Percentiles rank a stretch among this genome's conserved stretches.
phyloP scores from a whole-genome alignment of 805 yeast species.

The Diddensiella santjacobensis region DNA sequence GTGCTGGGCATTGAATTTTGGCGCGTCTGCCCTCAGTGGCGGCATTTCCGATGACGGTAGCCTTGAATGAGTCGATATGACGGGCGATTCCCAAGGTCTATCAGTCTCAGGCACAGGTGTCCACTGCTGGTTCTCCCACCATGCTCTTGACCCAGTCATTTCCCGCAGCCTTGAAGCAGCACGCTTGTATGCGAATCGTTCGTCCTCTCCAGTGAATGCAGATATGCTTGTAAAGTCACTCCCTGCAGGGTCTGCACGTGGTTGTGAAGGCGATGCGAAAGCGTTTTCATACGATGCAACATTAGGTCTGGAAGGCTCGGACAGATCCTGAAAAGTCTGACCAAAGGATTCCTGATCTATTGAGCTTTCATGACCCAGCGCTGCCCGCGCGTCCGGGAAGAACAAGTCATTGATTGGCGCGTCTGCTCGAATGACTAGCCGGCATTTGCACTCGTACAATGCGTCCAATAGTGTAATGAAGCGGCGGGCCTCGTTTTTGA shows the following conservation, averaged over 20 bases:
- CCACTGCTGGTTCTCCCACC: slow-evolving; percentile 54
- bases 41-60: not conserved
- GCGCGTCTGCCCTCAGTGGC: slow-evolving; percentile 29
- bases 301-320: slow-evolving; percentile 67
- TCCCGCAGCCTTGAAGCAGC: slow-evolving; percentile 64
- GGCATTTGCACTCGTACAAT: slow-evolving; percentile 62
- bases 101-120: slow-evolving; percentile 44
- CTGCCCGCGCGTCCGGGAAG: slow-evolving; percentile 48
- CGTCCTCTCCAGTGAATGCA: slow-evolving; percentile 75
- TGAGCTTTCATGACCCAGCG: slow-evolving; percentile 31
- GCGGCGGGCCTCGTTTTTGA: slow-evolving; percentile 65
- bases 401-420: slow-evolving; percentile 51
- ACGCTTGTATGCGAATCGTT: slow-evolving; percentile 65
- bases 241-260: slow-evolving; percentile 21
- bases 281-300: slow-evolving; percentile 49
- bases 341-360: slow-evolving; percentile 68
- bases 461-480: slow-evolving; percentile 68
- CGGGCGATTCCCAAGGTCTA: slow-evolving; percentile 54
- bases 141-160: slow-evolving; percentile 47
- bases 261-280: slow-evolving; percentile 22
- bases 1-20: slow-evolving; percentile 44
- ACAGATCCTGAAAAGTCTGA: slow-evolving; percentile 54
- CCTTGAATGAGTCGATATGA: not conserved
- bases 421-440: slow-evolving; percentile 50
- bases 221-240: slow-evolving; percentile 44